Percentiles rank a stretch among this genome's conserved stretches.
Conservation (phyloP, 169 alveolate genomes). For the Perkinsus marinus region DNA sequence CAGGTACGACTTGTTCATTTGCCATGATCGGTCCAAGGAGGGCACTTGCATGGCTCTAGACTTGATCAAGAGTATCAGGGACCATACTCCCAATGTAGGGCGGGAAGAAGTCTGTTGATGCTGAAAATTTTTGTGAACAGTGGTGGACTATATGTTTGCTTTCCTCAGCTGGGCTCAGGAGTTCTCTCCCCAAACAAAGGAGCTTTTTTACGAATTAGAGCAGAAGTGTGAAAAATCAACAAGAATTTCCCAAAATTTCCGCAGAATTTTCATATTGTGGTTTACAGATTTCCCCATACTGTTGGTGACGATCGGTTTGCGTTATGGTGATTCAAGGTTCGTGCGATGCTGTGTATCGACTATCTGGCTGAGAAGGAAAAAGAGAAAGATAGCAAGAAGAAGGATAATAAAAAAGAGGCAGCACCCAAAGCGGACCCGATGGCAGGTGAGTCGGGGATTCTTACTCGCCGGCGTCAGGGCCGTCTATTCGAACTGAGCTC, state of each 20-base stretch:
- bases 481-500: too few relatives aligned
- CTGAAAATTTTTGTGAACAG: too few relatives aligned
- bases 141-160: too few relatives aligned
- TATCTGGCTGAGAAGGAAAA: neutral
- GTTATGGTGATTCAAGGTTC: neutral
- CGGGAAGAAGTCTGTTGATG: neutral
- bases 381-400: neutral
- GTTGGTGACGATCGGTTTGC: too few relatives aligned
- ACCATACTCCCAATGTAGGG: constrained; percentile 12
- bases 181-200: too few relatives aligned
- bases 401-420: neutral
- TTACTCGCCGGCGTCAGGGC: neutral
- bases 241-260: too few relatives aligned
- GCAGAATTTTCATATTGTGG: neutral
- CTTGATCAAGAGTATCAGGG: neutral
- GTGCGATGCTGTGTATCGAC: neutral
- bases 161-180: too few relatives aligned
- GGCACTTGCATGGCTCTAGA: neutral
- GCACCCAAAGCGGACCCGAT: neutral
- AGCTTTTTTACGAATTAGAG: too few relatives aligned
- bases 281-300: neutral
- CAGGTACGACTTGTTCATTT: constrained; percentile 13
- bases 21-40: constrained; percentile 2
- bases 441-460: neutral
- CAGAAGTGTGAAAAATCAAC: too few relatives aligned